These are phyloP conservation scores for Mallotus nudiflorus DNA, from an alignment of 345 rosid species.

Conservation along the genomic window DNA sequence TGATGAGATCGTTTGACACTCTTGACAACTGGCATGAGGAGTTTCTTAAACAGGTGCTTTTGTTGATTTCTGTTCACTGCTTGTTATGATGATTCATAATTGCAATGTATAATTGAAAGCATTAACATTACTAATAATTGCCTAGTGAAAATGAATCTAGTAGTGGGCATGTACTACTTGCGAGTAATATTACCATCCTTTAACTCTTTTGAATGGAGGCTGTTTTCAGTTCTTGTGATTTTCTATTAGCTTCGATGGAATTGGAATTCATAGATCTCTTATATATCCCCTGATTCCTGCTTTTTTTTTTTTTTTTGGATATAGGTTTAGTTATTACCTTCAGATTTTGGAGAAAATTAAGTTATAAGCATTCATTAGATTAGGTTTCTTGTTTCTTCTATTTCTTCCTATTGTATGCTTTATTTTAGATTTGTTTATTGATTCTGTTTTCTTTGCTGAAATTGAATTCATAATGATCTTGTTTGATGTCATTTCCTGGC, in stretches of 20 bases:
- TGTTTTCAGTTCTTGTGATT: not conserved
- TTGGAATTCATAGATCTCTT: not conserved
- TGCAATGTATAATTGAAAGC: not conserved
- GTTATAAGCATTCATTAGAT: not conserved
- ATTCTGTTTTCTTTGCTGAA: not conserved
- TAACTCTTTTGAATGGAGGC: too few species aligned
- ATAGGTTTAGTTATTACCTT: not conserved
- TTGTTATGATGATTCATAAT: not conserved
- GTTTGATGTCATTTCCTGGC: constrained; percentile 4
- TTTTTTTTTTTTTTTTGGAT: not conserved
- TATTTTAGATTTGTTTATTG: not conserved
- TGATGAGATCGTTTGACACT: constrained; percentile 78
- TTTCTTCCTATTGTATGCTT: not conserved
- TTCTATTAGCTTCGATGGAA: not conserved
- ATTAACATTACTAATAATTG: too few species aligned
- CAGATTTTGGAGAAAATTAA: not conserved
- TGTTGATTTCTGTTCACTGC: not conserved
- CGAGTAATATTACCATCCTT: too few species aligned
- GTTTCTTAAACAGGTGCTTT: constrained; percentile 88
- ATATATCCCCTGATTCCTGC: not conserved
- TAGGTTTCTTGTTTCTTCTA: not conserved
- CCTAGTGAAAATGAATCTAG: too few species aligned
- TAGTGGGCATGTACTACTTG: too few species aligned
- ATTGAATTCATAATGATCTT: not conserved
- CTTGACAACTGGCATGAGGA: constrained; percentile 98